Percentiles rank a stretch among this genome's conserved stretches.
Evolutionary conservation across 2,329 filamentous ascomycete species (phyloP).

Genomic region (Decorospora gaudefroyi): DNA sequence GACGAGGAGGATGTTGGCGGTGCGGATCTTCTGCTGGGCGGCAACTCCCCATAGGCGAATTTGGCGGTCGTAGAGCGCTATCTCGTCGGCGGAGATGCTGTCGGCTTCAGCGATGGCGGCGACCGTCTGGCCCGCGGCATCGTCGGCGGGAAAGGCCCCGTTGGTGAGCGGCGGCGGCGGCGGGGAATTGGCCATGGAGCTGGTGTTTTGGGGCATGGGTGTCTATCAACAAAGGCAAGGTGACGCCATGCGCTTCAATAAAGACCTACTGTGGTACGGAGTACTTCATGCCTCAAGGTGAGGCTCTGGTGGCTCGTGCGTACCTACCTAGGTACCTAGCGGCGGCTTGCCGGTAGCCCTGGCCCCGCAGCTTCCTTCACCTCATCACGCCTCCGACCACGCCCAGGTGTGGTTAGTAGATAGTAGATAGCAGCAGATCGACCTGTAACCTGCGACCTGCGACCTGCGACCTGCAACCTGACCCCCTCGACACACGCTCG

Average conservation of each 20-base stretch:
- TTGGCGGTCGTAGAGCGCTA: constrained; percentile 95
- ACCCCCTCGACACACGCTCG: neutral
- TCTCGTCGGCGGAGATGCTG: constrained; percentile 72
- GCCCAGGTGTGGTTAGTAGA: too few species aligned
- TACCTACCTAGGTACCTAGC: too few species aligned
- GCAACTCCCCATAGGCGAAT: constrained; percentile 97
- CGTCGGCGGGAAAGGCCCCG: constrained; percentile 37
- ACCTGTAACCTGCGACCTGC: neutral
- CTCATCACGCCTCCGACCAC: too few species aligned
- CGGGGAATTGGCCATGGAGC: constrained; percentile 28
- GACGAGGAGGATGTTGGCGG: constrained; percentile 85
- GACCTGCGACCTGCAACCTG: neutral
- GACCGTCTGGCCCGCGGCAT: constrained; percentile 45
- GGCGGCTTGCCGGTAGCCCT: too few species aligned
- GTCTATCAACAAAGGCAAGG: too few species aligned
- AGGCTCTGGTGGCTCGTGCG: too few species aligned
- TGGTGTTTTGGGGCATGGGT: neutral
- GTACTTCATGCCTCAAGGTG: too few species aligned
- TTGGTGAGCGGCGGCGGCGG: constrained; percentile 23
- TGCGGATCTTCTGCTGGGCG: constrained; percentile 87
- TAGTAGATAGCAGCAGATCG: too few species aligned
- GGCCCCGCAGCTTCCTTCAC: too few species aligned
- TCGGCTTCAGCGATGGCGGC: constrained; percentile 48
- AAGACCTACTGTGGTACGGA: too few species aligned
- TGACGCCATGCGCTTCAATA: too few species aligned